Conservation (phyloP, 179 eudicot genomes). For the Spinacia oleracea region DNA sequence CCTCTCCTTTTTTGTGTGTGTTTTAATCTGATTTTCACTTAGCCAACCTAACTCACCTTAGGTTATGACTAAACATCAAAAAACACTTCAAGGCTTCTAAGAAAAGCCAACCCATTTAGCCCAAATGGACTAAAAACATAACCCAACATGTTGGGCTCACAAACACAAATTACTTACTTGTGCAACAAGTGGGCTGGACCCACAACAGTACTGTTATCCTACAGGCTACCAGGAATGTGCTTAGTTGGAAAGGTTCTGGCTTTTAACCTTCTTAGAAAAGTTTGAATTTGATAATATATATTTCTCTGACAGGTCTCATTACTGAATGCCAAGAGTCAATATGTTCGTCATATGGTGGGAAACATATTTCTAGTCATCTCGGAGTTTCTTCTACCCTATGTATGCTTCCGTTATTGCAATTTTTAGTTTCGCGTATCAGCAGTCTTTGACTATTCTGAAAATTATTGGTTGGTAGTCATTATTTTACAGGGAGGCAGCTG, state of each 20-base stretch:
- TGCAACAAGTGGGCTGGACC: no score
- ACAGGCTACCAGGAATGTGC: no score
- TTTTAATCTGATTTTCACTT: no score
- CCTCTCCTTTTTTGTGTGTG: no score
- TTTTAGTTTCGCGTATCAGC: background rate
- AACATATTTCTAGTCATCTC: constrained; percentile 56
- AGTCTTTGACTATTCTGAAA: background rate
- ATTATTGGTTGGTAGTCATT: constrained; percentile 12
- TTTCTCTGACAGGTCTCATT: constrained; percentile 25
- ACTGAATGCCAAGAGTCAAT: constrained; percentile 44
- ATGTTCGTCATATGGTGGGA: constrained; percentile 56
- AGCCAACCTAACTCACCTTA: no score
- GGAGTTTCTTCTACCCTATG: constrained; percentile 50
- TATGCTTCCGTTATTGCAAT: constrained; percentile 32
- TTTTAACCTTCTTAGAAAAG: background rate
- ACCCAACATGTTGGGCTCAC: no score
- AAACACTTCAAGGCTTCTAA: no score
- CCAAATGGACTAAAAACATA: no score
- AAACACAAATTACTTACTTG: no score
- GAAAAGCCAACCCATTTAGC: no score
- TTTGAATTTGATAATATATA: background rate
- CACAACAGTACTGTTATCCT: no score
- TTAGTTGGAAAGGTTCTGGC: background rate
- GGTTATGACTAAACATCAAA: no score
- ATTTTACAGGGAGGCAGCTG: constrained; percentile 47